Evolutionary conservation across 2,329 filamentous ascomycete species (phyloP).

Genomic region (Colletotrichum euphorbiae): DNA sequence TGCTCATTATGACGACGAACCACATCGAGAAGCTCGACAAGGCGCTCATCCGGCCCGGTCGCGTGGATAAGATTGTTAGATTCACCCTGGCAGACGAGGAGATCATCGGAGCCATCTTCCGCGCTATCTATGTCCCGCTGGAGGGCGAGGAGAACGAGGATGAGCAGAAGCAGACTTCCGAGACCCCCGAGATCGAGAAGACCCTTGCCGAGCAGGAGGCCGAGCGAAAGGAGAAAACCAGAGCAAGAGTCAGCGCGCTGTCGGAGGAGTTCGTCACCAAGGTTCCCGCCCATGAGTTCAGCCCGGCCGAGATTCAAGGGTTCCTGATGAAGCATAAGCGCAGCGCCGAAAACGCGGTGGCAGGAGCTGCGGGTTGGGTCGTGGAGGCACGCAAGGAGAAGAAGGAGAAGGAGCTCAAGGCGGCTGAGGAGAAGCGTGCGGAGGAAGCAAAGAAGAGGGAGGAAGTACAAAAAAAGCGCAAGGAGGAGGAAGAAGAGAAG

Average conservation of each 20-base stretch:
- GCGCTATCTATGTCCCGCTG: conserved; percentile 66
- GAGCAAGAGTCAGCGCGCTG: conserved; percentile 57
- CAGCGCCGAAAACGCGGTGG: conserved; percentile 60
- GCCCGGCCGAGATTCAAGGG: conserved; percentile 71
- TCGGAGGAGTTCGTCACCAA: conserved; percentile 60
- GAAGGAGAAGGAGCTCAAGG: conserved; percentile 57
- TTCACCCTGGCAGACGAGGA: conserved; percentile 65
- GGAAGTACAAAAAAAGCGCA: conserved; percentile 48
- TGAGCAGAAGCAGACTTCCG: neutral
- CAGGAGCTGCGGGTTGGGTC: conserved; percentile 61
- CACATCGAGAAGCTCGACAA: conserved; percentile 71
- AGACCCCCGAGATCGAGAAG: conserved; percentile 40
- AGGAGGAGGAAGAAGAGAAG: conserved; percentile 46
- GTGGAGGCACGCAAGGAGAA: conserved; percentile 61
- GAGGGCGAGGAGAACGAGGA: conserved; percentile 54
- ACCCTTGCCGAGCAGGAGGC: conserved; percentile 49
- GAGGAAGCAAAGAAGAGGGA: conserved; percentile 52
- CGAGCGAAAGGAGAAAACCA: conserved; percentile 49
- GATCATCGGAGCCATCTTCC: conserved; percentile 67
- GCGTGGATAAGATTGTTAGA: conserved; percentile 69
- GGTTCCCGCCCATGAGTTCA: conserved; percentile 68
- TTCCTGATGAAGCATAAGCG: conserved; percentile 68
- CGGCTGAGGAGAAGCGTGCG: conserved; percentile 55
- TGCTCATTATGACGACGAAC: conserved; percentile 75
- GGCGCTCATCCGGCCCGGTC: conserved; percentile 71